Conservation (phyloP, 768 basidiomycete genomes). For the Mycena pura region DNA sequence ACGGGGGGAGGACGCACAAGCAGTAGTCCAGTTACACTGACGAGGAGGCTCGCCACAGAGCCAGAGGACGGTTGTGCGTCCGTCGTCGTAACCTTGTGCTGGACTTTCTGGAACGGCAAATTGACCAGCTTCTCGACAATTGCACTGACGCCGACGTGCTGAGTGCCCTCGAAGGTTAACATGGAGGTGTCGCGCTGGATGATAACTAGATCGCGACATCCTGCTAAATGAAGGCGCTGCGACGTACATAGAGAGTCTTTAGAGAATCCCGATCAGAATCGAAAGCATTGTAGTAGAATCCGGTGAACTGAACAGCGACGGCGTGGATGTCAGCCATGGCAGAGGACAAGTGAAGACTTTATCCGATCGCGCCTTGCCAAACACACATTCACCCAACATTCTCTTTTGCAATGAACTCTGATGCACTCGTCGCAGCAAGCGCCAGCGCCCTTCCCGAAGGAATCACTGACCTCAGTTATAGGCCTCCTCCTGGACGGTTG, state of each 20-base stretch:
- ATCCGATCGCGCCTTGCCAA: too few species aligned
- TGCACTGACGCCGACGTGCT: slow-evolving; percentile 54
- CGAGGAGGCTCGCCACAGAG: slow-evolving; percentile 63
- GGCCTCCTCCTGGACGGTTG: slow-evolving; percentile 72
- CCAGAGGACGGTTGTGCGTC: slow-evolving; percentile 88
- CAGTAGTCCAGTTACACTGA: slow-evolving; percentile 89
- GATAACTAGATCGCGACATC: slow-evolving; percentile 34
- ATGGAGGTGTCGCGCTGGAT: slow-evolving; percentile 79
- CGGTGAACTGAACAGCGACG: slow-evolving; percentile 80
- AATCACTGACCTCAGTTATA: slow-evolving; percentile 69
- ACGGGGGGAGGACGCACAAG: slow-evolving; percentile 53
- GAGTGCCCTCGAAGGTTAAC: slow-evolving; percentile 80
- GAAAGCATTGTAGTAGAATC: slow-evolving; percentile 86
- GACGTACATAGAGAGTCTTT: slow-evolving; percentile 77
- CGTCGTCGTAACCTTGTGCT: slow-evolving; percentile 80
- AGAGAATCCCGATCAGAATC: slow-evolving; percentile 66
- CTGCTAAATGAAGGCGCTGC: slow-evolving; percentile 13
- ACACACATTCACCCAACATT: too few species aligned
- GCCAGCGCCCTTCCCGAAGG: slow-evolving; percentile 63
- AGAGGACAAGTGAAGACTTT: background rate
- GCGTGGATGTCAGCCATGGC: slow-evolving; percentile 75
- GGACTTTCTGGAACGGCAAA: slow-evolving; percentile 83
- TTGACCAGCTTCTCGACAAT: slow-evolving; percentile 79
- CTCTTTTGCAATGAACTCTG: too few species aligned
- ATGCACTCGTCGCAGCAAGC: slow-evolving; percentile 43